Evolutionary conservation across 352 stramenopile species (phyloP).

Genomic region (Pythium sukuiense): DNA sequence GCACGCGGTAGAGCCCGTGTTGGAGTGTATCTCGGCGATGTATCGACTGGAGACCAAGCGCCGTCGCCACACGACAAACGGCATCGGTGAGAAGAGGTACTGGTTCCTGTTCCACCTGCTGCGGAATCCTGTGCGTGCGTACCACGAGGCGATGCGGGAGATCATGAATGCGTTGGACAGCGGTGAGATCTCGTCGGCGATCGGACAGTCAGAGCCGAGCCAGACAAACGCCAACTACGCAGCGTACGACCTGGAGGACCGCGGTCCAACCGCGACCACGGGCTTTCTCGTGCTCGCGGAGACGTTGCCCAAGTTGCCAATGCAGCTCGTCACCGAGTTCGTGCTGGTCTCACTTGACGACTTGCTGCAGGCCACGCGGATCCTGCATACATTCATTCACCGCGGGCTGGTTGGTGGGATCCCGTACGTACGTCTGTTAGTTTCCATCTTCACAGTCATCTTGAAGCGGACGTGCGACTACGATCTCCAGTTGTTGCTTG

Average conservation of each 20-base stretch:
- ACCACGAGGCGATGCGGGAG: conserved; percentile 37
- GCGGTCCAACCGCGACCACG: background rate
- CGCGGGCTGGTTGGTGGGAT: conserved; percentile 1
- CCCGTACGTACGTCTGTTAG: conserved; percentile 28
- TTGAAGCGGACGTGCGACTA: conserved; percentile 39
- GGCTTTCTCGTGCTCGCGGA: conserved; percentile 31
- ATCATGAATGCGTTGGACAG: conserved; percentile 3
- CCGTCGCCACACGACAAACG: conserved; percentile 31
- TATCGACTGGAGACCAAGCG: conserved; percentile 55
- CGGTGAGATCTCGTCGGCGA: background rate
- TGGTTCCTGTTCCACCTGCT: conserved; percentile 44
- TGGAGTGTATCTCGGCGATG: conserved; percentile 45
- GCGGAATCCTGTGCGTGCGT: conserved; percentile 39
- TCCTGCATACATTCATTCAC: conserved; percentile 30
- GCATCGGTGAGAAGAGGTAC: conserved; percentile 55
- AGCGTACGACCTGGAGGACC: conserved; percentile 8
- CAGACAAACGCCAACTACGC: conserved; percentile 12
- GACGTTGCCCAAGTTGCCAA: conserved; percentile 45
- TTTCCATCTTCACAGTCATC: conserved; percentile 38
- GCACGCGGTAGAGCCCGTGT: conserved; percentile 5
- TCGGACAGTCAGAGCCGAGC: background rate
- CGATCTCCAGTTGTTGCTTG: conserved; percentile 33
- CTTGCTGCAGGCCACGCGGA: conserved; percentile 37
- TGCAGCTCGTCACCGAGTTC: conserved; percentile 49
- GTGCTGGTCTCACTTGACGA: conserved; percentile 51